Percentiles rank a stretch among this genome's conserved stretches.
Conservation (phyloP, 257 asterid species). For the Linaria vulgaris region DNA sequence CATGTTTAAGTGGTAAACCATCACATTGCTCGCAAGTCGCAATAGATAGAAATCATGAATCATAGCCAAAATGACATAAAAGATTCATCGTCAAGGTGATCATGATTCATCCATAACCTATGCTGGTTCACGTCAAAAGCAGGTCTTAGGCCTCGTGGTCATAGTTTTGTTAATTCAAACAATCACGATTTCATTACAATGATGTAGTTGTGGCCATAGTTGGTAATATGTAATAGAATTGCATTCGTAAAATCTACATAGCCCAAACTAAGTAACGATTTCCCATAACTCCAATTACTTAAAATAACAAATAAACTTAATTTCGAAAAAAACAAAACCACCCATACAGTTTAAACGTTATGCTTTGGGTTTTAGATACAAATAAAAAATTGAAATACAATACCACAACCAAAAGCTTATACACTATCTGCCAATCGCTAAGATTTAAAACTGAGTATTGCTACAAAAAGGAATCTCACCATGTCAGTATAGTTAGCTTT, state of each 20-base stretch:
- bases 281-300: neutral
- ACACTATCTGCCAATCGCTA: neutral
- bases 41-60: neutral
- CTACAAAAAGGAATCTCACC: constrained; percentile 48
- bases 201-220: too few relatives aligned
- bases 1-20: neutral
- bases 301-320: too few relatives aligned
- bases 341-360: neutral
- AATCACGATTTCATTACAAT: neutral
- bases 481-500: constrained; percentile 87
- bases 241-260: neutral
- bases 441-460: constrained; percentile 3
- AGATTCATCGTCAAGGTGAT: neutral
- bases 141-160: too few relatives aligned
- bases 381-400: neutral
- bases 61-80: too few relatives aligned
- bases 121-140: too few relatives aligned
- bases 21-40: neutral
- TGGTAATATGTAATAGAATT: neutral
- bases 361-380: neutral
- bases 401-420: neutral
- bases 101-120: neutral
- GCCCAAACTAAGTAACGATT: neutral
- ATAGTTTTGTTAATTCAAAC: neutral
- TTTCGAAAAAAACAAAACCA: neutral